Evolutionary conservation across 495 filamentous ascomycete species (phyloP).

Genomic region (Achaetomiella virescens): DNA sequence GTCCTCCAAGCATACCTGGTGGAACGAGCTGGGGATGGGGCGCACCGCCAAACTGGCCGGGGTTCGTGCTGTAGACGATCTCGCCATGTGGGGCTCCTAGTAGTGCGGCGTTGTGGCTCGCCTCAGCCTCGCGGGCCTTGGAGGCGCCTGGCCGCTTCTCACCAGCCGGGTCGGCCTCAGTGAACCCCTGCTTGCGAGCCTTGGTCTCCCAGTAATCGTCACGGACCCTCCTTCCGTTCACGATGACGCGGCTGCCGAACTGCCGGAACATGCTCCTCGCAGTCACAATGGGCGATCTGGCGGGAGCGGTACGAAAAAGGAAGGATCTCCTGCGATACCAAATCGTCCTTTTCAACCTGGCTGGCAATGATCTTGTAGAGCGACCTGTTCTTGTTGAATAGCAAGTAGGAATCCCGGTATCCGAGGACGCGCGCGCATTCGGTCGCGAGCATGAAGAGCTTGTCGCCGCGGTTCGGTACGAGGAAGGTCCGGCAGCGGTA

Average conservation of each 20-base stretch:
- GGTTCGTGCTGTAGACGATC: slow-evolving; percentile 76
- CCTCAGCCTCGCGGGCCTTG: slow-evolving; percentile 74
- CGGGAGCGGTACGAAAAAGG: slow-evolving; percentile 97
- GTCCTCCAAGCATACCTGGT: slow-evolving; percentile 59
- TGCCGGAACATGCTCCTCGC: slow-evolving; percentile 99
- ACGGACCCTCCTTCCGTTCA: slow-evolving; percentile 79
- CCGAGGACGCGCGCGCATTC: slow-evolving; percentile 93
- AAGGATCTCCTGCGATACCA: slow-evolving; percentile 89
- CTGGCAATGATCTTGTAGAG: slow-evolving; percentile 97
- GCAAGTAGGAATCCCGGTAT: slow-evolving; percentile 93
- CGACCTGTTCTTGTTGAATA: slow-evolving; percentile 99
- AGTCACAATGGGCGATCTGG: slow-evolving; percentile 96
- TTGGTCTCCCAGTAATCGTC: slow-evolving; percentile 99
- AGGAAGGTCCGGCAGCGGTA: slow-evolving; percentile 92
- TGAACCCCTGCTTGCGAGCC: slow-evolving; percentile 95
- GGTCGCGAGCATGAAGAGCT: slow-evolving; percentile 97
- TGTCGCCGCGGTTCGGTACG: slow-evolving; percentile 82
- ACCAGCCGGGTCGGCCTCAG: slow-evolving; percentile 90
- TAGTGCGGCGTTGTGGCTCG: slow-evolving; percentile 40
- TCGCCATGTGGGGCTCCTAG: slow-evolving; percentile 63
- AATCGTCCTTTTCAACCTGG: slow-evolving; percentile 91
- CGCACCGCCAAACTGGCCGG: slow-evolving; percentile 49
- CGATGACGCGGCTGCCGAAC: slow-evolving; percentile 93
- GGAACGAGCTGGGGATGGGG: slow-evolving; percentile 64
- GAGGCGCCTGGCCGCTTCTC: slow-evolving; percentile 92